phyloP scores from a whole-genome alignment of 2,329 filamentous ascomycete genomes.

The Tolypocladium tundrense region DNA sequence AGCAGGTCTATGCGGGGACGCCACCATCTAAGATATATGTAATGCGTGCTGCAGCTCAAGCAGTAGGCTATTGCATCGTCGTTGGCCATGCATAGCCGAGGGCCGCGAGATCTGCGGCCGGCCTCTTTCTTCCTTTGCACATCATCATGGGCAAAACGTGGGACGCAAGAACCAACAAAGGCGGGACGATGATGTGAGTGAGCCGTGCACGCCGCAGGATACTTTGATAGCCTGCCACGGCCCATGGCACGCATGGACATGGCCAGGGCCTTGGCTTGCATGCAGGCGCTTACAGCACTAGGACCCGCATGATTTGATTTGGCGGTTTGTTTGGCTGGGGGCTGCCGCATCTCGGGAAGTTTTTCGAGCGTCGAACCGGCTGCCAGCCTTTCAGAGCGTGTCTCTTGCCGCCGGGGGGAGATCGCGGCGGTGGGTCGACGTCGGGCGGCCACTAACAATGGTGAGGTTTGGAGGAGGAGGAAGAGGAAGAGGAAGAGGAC shows the following conservation, averaged over 20 bases:
- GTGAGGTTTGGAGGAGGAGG: background rate
- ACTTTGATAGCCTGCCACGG: background rate
- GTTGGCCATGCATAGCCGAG: slow-evolving; percentile 24
- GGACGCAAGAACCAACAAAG: background rate
- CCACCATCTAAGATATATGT: slow-evolving; percentile 4
- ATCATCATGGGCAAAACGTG: background rate
- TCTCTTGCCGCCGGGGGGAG: slow-evolving; percentile 25
- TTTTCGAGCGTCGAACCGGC: slow-evolving; percentile 8
- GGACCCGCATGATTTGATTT: slow-evolving; percentile 2
- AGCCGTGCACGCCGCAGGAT: background rate
- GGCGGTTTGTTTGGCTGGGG: slow-evolving; percentile 3
- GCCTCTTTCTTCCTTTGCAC: slow-evolving; percentile 7
- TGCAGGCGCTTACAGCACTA: slow-evolving; percentile 4
- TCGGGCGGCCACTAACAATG: slow-evolving; percentile 2
- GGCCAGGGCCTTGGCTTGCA: background rate
- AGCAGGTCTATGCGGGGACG: background rate
- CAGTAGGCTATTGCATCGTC: background rate
- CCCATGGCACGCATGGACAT: background rate
- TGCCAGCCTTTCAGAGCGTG: slow-evolving; percentile 27
- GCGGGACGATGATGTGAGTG: background rate
- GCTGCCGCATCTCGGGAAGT: slow-evolving; percentile 9
- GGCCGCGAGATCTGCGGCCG: slow-evolving; percentile 25
- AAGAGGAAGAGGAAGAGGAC: background rate
- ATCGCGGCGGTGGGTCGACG: slow-evolving; percentile 8
- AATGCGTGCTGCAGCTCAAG: background rate